Evolutionary conservation across 345 rosid genomes (phyloP), one percentile per base, ranked within the genome.

Genomic region (Populus euphratica): DNA sequence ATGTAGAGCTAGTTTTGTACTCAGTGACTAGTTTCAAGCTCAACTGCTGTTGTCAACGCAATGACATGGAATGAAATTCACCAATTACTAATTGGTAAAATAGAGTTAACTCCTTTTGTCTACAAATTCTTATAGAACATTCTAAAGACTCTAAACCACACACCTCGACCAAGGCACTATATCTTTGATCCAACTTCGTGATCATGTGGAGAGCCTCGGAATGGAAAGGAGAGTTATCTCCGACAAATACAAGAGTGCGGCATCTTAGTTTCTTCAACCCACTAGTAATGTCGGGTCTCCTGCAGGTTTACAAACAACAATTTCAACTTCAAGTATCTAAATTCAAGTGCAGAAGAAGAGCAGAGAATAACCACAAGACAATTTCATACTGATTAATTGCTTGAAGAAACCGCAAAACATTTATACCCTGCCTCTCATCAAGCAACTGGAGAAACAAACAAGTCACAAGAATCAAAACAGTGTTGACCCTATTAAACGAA

Each of bases 111-210:
- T 75, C 1, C 33, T 75, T 8, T 59, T 14, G 67, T 44, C 61
- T 23, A 3, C 35, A 49, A 25, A 1, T 72, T 39, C 2, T 27
- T 10, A 41, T 5, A 25, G 54, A 44, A 10, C 20, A 36, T 5
- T 56, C 62, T 63, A 4, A 74, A 35, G 18, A 21, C 21, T 27
- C 23, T 3, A 3, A 8, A 16, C 23, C 43, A 64, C 82, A 10
- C 75, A 91, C 99, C 97, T 96, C 98, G 16, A 96, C 98, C 73
- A 93, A 91, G 72, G 99, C 99, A 16, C 92, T 86, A 69, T 82
- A 88, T 84, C 97, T 85, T 85, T 93, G 79, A 82, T 96, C 96
- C 65, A 93, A 82, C 79, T 91, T 91, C 8, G 97, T 90, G 36
- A 88, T 90, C 98, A 93, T 86, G 85, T 91, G 87, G 59, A 96